Base-by-base conservation (phyloP, 2,329 filamentous ascomycete species). In the Ambrosiella xylebori region DNA sequence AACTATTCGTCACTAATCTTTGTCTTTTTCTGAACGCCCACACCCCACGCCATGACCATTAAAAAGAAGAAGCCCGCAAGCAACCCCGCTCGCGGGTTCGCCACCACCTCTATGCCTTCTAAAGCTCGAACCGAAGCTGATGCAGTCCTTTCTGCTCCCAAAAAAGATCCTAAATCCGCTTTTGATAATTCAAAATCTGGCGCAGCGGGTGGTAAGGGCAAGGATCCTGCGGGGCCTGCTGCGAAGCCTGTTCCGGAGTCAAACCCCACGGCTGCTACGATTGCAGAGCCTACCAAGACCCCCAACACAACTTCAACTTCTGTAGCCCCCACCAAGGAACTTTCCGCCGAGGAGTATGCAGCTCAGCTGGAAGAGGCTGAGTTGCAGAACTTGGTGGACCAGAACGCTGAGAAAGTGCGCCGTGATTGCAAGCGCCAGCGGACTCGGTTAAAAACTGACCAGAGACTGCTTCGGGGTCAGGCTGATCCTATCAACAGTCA, bases 11-110 rank as follows among this genome's bases (percentile, higher is more conserved):
- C n/a, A 41, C 40, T 7, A 41, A 2, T n/a, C 13, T 9, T 15
- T 9, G 13, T 19, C 17, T 2, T 49, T 1, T 11, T n/a, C n/a
- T 27, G 17, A 7, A 15, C 8, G 12, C 9, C 41, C 38, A 15
- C n/a, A 51, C 15, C 13, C 19, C 47, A 6, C 19, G 8, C 17
- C 19, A 91, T 91, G 86, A 84, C 85, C 59, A 71, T 73, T 61
- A 82, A 88, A 71, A 95, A 96, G 74, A 94, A 88, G 76, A 97
- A 96, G 78, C 78, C 86, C 58, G 80, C 81, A 35, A 80, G 84
- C 38, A 97, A 96, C 70, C 88, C 90, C 61, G 88, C 89, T 44
- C 79, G 93, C 69, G 93, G 90, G 15, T 95, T 96, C 72, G 88
- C 91, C 63, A 98, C 93, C 4, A 94, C 88, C 11, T 97, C 91